These are phyloP conservation scores for Hypomontagnella submonticulosa DNA, from an alignment of 495 filamentous ascomycete genomes.

Conservation along the genomic window DNA sequence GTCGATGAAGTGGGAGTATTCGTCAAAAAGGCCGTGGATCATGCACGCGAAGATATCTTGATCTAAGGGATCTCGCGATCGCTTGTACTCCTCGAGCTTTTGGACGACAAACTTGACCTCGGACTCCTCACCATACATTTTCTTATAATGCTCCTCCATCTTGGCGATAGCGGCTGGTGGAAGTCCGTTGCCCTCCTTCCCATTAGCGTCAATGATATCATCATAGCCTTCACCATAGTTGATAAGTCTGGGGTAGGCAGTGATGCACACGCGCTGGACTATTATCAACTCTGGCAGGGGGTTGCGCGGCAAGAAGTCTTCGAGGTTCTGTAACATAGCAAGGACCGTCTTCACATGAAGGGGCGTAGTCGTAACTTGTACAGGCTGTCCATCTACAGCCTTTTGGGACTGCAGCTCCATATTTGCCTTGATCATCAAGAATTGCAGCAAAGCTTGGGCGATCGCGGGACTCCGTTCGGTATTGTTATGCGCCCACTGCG, in stretches of 20 bases:
- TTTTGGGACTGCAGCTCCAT: conserved; percentile 76
- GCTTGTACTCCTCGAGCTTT: conserved; percentile 83
- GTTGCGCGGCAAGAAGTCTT: conserved; percentile 65
- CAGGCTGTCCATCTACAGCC: conserved; percentile 63
- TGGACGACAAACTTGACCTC: conserved; percentile 84
- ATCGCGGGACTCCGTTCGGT: conserved; percentile 69
- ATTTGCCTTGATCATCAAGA: conserved; percentile 83
- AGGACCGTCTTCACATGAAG: conserved; percentile 87
- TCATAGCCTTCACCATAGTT: conserved; percentile 94
- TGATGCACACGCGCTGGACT: conserved; percentile 87
- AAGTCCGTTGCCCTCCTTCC: conserved; percentile 79
- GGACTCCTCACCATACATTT: conserved; percentile 91
- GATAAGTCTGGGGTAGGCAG: conserved; percentile 92
- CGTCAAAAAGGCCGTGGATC: conserved; percentile 97
- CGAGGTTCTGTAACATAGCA: conserved; percentile 79
- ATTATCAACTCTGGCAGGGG: conserved; percentile 62
- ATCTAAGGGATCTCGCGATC: conserved; percentile 80
- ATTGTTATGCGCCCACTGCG: conserved; percentile 80
- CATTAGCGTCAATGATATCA: conserved; percentile 87
- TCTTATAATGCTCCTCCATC: conserved; percentile 97
- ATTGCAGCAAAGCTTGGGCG: conserved; percentile 72
- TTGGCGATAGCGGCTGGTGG: conserved; percentile 80
- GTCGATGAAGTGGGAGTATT: conserved; percentile 92
- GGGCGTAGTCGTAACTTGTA: conserved; percentile 60
- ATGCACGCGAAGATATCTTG: conserved; percentile 98